Evolutionary conservation across 2,329 filamentous ascomycete genomes (phyloP).

Genomic region (Cercospora brassicicola): DNA sequence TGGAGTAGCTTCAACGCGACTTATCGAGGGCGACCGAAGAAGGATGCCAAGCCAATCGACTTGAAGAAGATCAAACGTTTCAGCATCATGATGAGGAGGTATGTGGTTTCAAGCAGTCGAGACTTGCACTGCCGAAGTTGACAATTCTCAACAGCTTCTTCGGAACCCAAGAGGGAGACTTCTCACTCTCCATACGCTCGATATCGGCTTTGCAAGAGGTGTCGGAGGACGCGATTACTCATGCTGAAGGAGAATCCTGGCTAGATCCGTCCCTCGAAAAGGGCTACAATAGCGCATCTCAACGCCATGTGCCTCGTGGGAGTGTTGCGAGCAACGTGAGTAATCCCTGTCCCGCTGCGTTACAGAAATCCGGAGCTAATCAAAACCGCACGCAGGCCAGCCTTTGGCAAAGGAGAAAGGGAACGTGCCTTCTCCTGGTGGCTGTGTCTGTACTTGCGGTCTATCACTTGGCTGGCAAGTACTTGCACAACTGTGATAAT

Average conservation of each 20-base stretch:
- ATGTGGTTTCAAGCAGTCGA: not conserved
- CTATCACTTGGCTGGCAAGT: not conserved
- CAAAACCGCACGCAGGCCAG: not conserved
- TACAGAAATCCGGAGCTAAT: not conserved
- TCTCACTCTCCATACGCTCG: conserved; percentile 58
- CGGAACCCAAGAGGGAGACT: conserved; percentile 68
- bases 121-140: not conserved
- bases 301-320: not conserved
- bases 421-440: not conserved
- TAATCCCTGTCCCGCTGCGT: not conserved
- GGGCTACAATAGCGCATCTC: not conserved
- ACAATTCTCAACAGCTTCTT: conserved; percentile 62
- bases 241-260: not conserved
- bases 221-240: conserved; percentile 12
- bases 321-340: not conserved
- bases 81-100: conserved; percentile 82
- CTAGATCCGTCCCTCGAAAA: not conserved
- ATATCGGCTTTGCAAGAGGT: conserved; percentile 50
- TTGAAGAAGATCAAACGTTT: conserved; percentile 63
- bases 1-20: conserved; percentile 69
- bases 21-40: conserved; percentile 67
- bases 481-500: conserved; percentile 1
- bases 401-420: not conserved
- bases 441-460: not conserved
- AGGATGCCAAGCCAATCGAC: conserved; percentile 62